Base-by-base conservation (phyloP, 2,329 filamentous ascomycete species). In the Hymenoscyphus repandus region DNA sequence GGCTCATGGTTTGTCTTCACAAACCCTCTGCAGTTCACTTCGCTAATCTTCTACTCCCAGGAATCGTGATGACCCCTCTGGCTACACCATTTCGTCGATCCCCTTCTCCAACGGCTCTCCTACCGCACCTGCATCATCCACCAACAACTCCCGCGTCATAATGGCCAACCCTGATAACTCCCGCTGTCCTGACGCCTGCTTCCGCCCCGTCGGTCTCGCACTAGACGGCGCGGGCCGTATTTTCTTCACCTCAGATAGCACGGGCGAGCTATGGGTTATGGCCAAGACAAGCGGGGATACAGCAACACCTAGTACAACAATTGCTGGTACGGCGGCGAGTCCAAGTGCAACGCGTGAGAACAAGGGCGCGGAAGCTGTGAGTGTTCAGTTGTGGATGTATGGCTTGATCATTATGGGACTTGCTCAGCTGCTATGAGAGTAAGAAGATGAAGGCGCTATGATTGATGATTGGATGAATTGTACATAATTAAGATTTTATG, bases 131-230 rank as follows among this genome's bases (percentile, higher is more conserved):
- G n/a, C 44, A 18, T 5, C 3, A 5, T 40, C 38, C 3, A 45
- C 62, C 13, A 69, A 68, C 18, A 73, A 77, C 4, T 69, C 74
- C 7, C 67, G 68, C 6, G 73, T 80, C 53, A 71, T 87, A 51
- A 68, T 87, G 27, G 68, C 70, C 48, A 85, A 84, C 57, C 58
- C 68, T 1, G 73, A 85, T 57, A 66, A 75, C 5, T 67, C 68
- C 10, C 63, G 64, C 3, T 86, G 83, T 53, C 80, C 80, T 0
- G 68, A 69, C 38, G 62, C 64, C 3, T 87, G 83, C 66, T 82
- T 87, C 68, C 73, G 83, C 2, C 83, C 83, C 22, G 80, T 80
- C 1, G 79, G 81, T 1, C 68, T 87, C 6, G 74, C 74, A 1
- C 70, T 74, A 56, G 76, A 80, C 52, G 15, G 2, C 0, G 47